These are phyloP conservation scores for Laetiporus sulphureus DNA, from an alignment of 1,284 basidiomycete species.

Conservation along the genomic window DNA sequence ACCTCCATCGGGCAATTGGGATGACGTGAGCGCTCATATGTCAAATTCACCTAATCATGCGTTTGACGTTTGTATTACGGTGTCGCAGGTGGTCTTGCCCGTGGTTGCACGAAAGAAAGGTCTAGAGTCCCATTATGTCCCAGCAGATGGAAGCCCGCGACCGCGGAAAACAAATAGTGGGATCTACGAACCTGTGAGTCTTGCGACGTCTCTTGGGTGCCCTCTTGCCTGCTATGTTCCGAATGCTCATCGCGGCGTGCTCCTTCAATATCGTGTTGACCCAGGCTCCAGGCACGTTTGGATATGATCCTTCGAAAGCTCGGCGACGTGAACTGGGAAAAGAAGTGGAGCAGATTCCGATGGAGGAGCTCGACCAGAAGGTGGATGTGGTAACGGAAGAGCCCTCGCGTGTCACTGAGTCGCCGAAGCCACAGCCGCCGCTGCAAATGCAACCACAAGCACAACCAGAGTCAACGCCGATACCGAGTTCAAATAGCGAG, in stretches of 20 bases:
- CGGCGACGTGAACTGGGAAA: constrained; percentile 34
- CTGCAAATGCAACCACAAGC: background rate
- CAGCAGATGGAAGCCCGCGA: constrained; percentile 55
- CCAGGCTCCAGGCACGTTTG: constrained; percentile 79
- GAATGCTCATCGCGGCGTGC: background rate
- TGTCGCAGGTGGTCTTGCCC: constrained; percentile 49
- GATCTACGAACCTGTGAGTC: constrained; percentile 43
- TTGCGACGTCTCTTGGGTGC: background rate
- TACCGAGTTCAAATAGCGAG: constrained; percentile 2
- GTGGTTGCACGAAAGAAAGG: constrained; percentile 82
- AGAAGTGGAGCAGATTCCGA: constrained; percentile 40
- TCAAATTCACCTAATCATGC: too few relatives aligned
- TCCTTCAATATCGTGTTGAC: constrained; percentile 5
- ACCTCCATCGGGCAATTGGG: constrained; percentile 62
- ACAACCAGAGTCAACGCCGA: too few relatives aligned
- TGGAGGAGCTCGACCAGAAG: constrained; percentile 58
- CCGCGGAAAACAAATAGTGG: constrained; percentile 26
- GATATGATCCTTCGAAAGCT: constrained; percentile 62
- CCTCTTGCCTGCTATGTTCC: too few relatives aligned
- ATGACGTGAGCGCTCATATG: constrained; percentile 48
- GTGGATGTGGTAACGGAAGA: constrained; percentile 17
- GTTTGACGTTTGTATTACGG: too few relatives aligned
- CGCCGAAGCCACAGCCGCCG: constrained; percentile 20
- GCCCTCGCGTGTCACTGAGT: constrained; percentile 25
- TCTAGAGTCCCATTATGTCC: constrained; percentile 58